Base-by-base conservation (phyloP, 257 asterid genomes). In the Fraxinus americana region DNA sequence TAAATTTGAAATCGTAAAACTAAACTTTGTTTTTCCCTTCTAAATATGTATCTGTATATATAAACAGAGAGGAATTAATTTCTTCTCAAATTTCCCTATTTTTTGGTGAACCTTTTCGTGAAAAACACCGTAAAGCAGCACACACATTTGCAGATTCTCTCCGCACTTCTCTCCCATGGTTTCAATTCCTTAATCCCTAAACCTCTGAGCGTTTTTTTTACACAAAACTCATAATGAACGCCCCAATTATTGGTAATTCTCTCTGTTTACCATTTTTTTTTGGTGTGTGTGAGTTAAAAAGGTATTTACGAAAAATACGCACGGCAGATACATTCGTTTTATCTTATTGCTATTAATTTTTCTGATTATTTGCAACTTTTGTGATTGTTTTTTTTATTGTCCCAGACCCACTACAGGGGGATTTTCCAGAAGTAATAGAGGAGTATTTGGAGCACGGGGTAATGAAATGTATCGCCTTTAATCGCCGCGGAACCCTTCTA, bases 401-500 rank as follows among this genome's bases (percentile, higher is more conserved):
- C 84, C 70, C 76, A 94, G 98, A 94, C 85, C 97, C 98, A 67
- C 76, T 94, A 30, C 98, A 94, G 90, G 98, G 97, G 41, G 98
- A 88, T 83, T 92, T 94, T 57, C 98, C 97, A 13, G 97, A 94
- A 81, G 97, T 92, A 67, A 92, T 92, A 83, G 98, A 92, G 83
- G 97, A 94, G 91, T 94, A 82, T 84, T 74, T 94, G 94, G 97
- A 94, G 82, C 88, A 90, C 81, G 97, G 98, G 30, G 74, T 85
- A 34, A 90, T 89, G 88, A 94, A 94, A 78, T 92, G 97, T 76
- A 84, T 91, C 35, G 97, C 97, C 69, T 92, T 94, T 75, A 94
- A 92, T 89, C 97, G 98, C 76, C 90, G 97, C 0, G 98, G 98
- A 80, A 92, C 96, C 74, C 98, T 94, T 84, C 96, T 94, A 41